Base-by-base conservation (phyloP, 2,329 filamentous ascomycete species). In the Fusarium papillatum region DNA sequence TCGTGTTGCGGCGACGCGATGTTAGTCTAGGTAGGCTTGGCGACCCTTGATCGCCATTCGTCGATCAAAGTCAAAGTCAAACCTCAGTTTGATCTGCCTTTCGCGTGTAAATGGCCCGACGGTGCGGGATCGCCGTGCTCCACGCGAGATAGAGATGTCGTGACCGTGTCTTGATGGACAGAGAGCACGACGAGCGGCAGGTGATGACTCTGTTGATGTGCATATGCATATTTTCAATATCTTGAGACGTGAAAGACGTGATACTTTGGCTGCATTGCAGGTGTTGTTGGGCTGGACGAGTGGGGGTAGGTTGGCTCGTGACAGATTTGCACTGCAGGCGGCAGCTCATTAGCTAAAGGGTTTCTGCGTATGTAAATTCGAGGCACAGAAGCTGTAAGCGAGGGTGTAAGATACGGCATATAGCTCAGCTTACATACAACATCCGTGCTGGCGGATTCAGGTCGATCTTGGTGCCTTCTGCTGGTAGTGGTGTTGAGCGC, bases 51-150 rank as follows among this genome's bases (percentile, higher is more conserved):
- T 76, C 74, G 64, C 65, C 62, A 53, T 64, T 60, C 39, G 73
- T 53, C 64, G 74, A 74, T 76, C 68, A 69, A 66, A 53, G n/a
- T 59, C 50, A 57, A 73, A 70, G 22, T 57, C 50, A 57, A 73
- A 67, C 64, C 38, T 36, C 73, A 31, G 36, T 64, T 68, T 66
- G 57, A 43, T 66, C 53, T 53, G 55, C 64, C 68, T 62, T 26
- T 65, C 53, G 62, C 65, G 26, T 76, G 36, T 39, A 69, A 59
- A 38, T 59, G 55, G 65, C 53, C 36, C 64, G 61, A 50, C 38
- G 41, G 41, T 29, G 43, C 61, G 43, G 43, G 66, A 76, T 75
- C 73, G 65, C 50, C 68, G 48, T 53, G 36, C 53, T 67, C 67
- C 29, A 70, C 55, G 68, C 62, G 74, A 61, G 71, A 72, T 34